Conservation (phyloP, 2,329 filamentous ascomycete genomes). For the Diaporthe velutina region DNA sequence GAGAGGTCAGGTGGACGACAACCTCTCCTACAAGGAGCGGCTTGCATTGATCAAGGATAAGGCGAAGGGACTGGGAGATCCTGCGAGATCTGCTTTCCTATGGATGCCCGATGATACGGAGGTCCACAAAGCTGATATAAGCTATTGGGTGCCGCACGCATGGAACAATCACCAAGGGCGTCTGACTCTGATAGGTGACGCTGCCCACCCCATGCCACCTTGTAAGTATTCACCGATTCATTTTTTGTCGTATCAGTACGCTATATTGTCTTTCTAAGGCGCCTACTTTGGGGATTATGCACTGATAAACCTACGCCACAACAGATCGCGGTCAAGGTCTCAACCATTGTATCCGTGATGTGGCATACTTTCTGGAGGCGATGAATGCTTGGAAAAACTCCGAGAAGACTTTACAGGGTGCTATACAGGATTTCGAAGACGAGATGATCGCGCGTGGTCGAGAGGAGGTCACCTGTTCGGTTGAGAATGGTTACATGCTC, state of each 20-base stretch:
- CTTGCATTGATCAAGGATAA: constrained; percentile 9
- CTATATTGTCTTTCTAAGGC: background rate
- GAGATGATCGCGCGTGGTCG: constrained; percentile 14
- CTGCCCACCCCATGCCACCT: constrained; percentile 23
- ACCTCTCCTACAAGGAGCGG: constrained; percentile 3
- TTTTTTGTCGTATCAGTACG: background rate
- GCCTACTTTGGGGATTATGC: background rate
- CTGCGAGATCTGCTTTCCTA: constrained; percentile 5
- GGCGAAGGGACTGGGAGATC: constrained; percentile 8
- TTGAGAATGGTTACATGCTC: constrained; percentile 23
- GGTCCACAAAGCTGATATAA: constrained; percentile 22
- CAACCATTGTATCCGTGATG: constrained; percentile 12
- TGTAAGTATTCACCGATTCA: background rate
- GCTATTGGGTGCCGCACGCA: constrained; percentile 5
- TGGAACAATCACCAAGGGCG: constrained; percentile 15
- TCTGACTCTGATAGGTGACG: constrained; percentile 5
- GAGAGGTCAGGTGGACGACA: background rate
- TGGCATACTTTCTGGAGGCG: background rate
- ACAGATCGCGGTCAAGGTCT: constrained; percentile 13
- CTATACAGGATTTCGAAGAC: background rate
- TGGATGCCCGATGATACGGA: constrained; percentile 17
- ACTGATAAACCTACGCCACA: background rate
- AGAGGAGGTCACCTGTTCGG: constrained; percentile 11
- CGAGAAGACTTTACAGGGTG: background rate
- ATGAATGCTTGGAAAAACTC: background rate